Conservation (phyloP, 2,329 filamentous ascomycete genomes). For the Ascochyta viciae-villosae region DNA sequence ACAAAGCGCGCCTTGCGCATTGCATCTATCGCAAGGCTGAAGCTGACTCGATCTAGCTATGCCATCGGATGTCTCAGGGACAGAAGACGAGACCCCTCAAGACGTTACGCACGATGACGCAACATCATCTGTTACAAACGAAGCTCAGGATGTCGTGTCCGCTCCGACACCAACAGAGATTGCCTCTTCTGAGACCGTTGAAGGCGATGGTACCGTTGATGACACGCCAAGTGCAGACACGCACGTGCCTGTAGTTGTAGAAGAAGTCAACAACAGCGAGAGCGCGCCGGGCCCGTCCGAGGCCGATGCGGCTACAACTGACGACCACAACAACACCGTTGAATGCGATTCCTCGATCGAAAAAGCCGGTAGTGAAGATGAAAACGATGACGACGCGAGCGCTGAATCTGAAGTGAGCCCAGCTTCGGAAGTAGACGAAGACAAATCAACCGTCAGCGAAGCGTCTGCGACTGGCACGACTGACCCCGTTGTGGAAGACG, state of each 20-base stretch:
- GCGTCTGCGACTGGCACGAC: not conserved
- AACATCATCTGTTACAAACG: not conserved
- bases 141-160: not conserved
- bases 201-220: not conserved
- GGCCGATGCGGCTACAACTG: not conserved
- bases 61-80: not conserved
- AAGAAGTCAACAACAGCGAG: constrained; percentile 11
- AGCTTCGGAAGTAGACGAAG: not conserved
- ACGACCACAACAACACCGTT: not conserved
- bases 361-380: not conserved
- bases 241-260: constrained; percentile 4
- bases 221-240: not conserved
- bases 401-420: not conserved
- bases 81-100: not conserved
- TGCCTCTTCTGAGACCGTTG: not conserved
- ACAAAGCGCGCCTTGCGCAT: constrained; percentile 9
- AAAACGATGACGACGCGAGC: not conserved
- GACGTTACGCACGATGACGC: not conserved
- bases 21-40: constrained; percentile 5
- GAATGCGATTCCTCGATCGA: not conserved
- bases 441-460: not conserved
- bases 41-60: constrained; percentile 9
- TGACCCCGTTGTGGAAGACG: not conserved
- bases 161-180: not conserved
- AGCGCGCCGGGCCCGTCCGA: not conserved